Evolutionary conservation across 2,329 filamentous ascomycete genomes (phyloP), one percentile per base, ranked within the genome.

Genomic region (Neonectria ditissima): DNA sequence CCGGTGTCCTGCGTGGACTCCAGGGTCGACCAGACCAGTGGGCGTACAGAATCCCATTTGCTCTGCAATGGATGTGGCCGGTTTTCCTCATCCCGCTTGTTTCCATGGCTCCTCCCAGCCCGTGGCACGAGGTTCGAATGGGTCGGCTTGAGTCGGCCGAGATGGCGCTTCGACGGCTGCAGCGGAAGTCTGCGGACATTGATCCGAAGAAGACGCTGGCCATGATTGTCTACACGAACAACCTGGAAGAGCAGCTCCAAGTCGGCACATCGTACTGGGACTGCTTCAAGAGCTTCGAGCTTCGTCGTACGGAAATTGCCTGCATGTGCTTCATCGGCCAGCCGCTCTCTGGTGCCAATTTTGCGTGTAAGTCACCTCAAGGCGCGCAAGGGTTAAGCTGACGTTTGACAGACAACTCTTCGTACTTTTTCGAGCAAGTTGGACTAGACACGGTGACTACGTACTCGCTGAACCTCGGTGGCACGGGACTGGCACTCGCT

Each of bases 1-100:
- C 80, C 4, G 75, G 74, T 1, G 62, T 77, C 9, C 53, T 75
- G 50, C 61, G 67, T 10, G 70, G 72, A 4, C 63, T 75, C 4
- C 18, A 28, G 28, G 20, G 66, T 71, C 48, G 62, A 72, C 30
- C 74, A 76, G 18, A 66, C 71, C 69, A 83, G 24, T 84, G 81
- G 80, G 78, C 79, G 0, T 86, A 82, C 67, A 76, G 79, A 6
- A 82, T 81, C 10, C 83, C 83, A 0, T 86, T 82, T 58, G 82
- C 78, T 0, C 53, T 85, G 0, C 83, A 85, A 63, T 86, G 83
- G 83, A 68, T 79, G 4, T 86, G 81, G 79, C 81, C 82, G 0
- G 73, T 80, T 1, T 73, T 80, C 1, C 72, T 85, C 1, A 63
- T 84, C 4, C 68, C 80, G 0, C 69, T 76, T 2, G 72, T 83